Evolutionary conservation across 1,284 basidiomycete species (phyloP), one percentile per base, ranked within the genome.

Genomic region (Boletus semigastroideus): DNA sequence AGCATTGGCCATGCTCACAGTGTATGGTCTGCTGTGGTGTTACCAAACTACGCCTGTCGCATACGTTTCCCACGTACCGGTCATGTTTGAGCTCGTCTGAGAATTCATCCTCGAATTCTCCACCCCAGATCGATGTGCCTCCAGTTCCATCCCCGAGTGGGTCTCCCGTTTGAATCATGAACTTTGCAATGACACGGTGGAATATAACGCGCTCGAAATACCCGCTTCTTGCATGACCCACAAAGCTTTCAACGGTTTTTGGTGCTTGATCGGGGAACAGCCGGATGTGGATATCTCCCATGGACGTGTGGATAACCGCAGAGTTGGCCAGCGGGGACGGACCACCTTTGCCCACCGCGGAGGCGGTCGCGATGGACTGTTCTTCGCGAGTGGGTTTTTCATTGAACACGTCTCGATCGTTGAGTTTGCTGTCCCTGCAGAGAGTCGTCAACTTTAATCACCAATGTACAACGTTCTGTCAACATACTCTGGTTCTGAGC

Each of bases 101-200:
- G 67, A 99, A 94, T 72, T 99, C 96, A 70, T 99, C 97, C 67
- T 97, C 96, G 64, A 99, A 99, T 48, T 94, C 90, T 46, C 78
- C 75, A 3, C 90, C 95, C 96, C 96, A 99, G 56, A 98, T 92
- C 16, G 90, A 93, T 53, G 84, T 87, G 20, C 97, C 97, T n/a
- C 97, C 97, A 0, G 95, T 98, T 2, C 97, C 97, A 70, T 99
- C 95, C 16, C 94, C 96, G 5, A 97, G 74, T 1, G 97, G 97
- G 65, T 99, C 96, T 34, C 97, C 96, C 2, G 95, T 98, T 76
- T 99, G 96, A 48, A 99, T 86, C 97, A 99, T 99, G 67, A 99
- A 99, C 74, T 99, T 99, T 58, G 92, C 85, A 68, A 99, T 99
- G 58, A 99, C 91, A 54, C 97, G 90, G 71, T 99, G 97, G 79